Evolutionary conservation across 2,329 filamentous ascomycete species (phyloP), one percentile per base, ranked within the genome.

Genomic region (Blumeriella jaapii): DNA sequence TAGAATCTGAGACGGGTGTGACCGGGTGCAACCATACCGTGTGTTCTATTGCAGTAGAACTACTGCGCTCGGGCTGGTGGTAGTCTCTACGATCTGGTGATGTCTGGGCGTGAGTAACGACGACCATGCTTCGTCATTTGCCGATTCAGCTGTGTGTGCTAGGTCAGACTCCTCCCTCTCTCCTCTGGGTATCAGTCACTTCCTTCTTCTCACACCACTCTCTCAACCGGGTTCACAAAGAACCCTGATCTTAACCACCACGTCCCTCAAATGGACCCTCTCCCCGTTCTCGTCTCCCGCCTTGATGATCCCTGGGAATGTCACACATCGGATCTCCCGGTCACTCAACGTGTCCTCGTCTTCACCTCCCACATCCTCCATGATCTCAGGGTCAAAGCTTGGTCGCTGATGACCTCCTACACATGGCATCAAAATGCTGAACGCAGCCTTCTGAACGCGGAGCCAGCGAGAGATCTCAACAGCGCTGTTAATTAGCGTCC

Each of bases 231-330:
- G 48, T 19, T 47, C 46, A 36, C 75, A 79, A 30, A 80, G 56
- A 4, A 82, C 76, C 47, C 68, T 69, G n/a, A 74, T 71, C 57
- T 78, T 81, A 39, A 68, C 61, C 44, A 82, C 70, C 29, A 80
- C 64, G 51, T 80, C 81, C 26, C 65, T 63, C 42, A 71, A 68
- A 49, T 78, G 68, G 47, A 69, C 56, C 42, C 75, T 68, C 24
- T 68, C 65, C 15, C 76, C 77, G 42, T 67, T 70, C 58, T 78
- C 75, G 53, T 80, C 74, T 5, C 76, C 76, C 14, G 63, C 59
- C 58, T 82, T 82, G 38, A 74, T 61, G 14, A 82, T 63, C 5
- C 70, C 71, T 1, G 77, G 77, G 37, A 78, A 81, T 2, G 70
- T 71, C 14, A 78, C 68, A 53, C 74, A 81, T 38, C 60, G 62